Conservation (phyloP, 805 yeast genomes). For the Candida dajiaensis region DNA sequence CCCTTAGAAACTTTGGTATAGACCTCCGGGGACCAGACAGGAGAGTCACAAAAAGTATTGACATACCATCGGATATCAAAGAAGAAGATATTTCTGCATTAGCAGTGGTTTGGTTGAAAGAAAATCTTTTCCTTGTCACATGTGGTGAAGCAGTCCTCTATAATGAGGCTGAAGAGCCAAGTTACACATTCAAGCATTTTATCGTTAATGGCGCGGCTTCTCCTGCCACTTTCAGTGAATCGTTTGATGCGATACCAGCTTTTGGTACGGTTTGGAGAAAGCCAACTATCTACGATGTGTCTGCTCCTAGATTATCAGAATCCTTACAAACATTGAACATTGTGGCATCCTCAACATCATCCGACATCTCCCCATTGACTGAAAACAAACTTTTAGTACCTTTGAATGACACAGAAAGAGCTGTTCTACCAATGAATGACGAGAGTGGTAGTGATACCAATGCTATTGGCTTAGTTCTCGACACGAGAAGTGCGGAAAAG, state of each 20-base stretch:
- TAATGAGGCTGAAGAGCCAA: conserved; percentile 27
- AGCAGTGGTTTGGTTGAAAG: conserved; percentile 14
- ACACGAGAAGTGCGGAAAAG: conserved; percentile 38
- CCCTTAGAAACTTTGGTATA: not conserved
- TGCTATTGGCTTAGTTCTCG: conserved; percentile 66
- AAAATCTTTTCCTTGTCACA: conserved; percentile 16
- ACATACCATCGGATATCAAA: conserved; percentile 12
- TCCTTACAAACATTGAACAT: conserved; percentile 31
- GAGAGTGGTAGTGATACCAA: conserved; percentile 62
- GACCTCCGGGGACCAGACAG: conserved; percentile 9
- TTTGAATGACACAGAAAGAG: conserved; percentile 64
- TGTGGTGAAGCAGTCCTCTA: conserved; percentile 24
- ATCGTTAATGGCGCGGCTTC: conserved; percentile 3
- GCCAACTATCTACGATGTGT: conserved; percentile 38
- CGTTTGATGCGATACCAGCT: conserved; percentile 44
- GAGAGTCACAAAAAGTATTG: conserved; percentile 7
- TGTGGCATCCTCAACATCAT: conserved; percentile 55
- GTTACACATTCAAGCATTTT: conserved; percentile 20
- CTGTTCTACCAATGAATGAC: conserved; percentile 66
- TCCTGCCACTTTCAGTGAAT: conserved; percentile 22
- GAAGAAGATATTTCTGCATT: conserved; percentile 13
- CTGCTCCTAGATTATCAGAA: conserved; percentile 36
- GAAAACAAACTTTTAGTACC: conserved; percentile 36
- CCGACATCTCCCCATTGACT: conserved; percentile 51
- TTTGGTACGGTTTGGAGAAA: conserved; percentile 44